These are phyloP conservation scores for Phytophthora nicotianae DNA, from an alignment of 352 stramenopile species.

Conservation along the genomic window DNA sequence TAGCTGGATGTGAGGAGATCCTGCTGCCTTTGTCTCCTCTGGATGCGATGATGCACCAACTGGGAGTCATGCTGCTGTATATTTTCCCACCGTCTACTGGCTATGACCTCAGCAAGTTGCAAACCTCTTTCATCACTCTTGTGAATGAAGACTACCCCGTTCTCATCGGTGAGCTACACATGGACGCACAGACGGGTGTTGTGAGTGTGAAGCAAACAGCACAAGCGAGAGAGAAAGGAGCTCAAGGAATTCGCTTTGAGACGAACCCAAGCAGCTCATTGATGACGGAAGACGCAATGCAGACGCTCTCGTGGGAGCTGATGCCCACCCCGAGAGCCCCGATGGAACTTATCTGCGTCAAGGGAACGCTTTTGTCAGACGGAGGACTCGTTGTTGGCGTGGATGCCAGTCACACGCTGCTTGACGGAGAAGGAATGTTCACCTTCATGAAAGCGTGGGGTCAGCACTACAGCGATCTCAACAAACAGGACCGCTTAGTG, in stretches of 20 bases:
- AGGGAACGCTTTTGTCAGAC: conserved; percentile 47
- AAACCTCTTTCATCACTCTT: conserved; percentile 36
- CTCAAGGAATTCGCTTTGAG: conserved; percentile 40
- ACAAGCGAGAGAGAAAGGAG: conserved; percentile 11
- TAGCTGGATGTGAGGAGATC: not conserved
- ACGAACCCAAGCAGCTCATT: conserved; percentile 16
- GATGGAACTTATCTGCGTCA: conserved; percentile 38
- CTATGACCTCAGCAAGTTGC: conserved; percentile 45
- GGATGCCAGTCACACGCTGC: conserved; percentile 46
- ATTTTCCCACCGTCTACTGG: conserved; percentile 33
- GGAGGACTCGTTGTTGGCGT: conserved; percentile 51
- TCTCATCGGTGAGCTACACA: conserved; percentile 41
- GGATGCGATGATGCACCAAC: conserved; percentile 51
- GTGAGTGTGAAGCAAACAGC: conserved; percentile 44
- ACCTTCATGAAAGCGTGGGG: conserved; percentile 65
- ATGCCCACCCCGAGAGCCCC: conserved; percentile 24
- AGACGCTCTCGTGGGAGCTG: conserved; percentile 27
- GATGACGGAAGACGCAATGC: conserved; percentile 42
- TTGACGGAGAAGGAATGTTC: conserved; percentile 61
- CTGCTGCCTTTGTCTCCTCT: conserved; percentile 45
- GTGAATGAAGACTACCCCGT: conserved; percentile 59
- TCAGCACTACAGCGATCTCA: conserved; percentile 47
- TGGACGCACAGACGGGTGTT: conserved; percentile 36
- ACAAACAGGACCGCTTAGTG: conserved; percentile 26
- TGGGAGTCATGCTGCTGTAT: conserved; percentile 54